Conservation (phyloP, 179 eudicot species). For the Silene noctiflora region DNA sequence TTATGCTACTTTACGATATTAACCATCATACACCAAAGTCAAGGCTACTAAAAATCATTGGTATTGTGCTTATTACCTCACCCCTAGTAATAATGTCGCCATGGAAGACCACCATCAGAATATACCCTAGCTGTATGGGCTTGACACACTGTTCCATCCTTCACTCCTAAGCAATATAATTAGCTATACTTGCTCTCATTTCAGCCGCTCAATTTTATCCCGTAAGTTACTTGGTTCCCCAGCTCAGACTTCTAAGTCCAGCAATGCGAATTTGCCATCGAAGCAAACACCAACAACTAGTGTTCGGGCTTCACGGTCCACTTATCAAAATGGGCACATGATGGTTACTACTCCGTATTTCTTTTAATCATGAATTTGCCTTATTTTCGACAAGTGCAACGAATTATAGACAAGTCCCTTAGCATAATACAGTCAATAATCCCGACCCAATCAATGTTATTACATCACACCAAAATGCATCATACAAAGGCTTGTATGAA, state of each 20-base stretch:
- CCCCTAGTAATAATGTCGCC: not conserved
- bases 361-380: not conserved
- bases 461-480: not conserved
- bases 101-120: not conserved
- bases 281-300: conserved; percentile 4
- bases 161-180: too few species aligned
- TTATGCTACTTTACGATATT: not conserved
- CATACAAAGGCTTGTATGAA: not conserved
- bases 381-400: not conserved
- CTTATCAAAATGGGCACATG: conserved; percentile 14
- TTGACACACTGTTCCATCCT: not conserved
- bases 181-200: too few species aligned
- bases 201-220: too few species aligned
- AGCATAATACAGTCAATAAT: conserved; percentile 6
- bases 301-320: not conserved
- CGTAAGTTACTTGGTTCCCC: too few species aligned
- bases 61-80: not conserved
- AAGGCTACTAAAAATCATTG: not conserved
- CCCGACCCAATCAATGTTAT: not conserved
- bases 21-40: not conserved
- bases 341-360: not conserved
- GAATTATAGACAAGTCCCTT: conserved; percentile 3
- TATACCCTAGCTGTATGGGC: too few species aligned
- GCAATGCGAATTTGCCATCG: not conserved
- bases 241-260: too few species aligned